Conservation (phyloP, 768 basidiomycete genomes). For the Pilatotrama ljubarskyi region DNA sequence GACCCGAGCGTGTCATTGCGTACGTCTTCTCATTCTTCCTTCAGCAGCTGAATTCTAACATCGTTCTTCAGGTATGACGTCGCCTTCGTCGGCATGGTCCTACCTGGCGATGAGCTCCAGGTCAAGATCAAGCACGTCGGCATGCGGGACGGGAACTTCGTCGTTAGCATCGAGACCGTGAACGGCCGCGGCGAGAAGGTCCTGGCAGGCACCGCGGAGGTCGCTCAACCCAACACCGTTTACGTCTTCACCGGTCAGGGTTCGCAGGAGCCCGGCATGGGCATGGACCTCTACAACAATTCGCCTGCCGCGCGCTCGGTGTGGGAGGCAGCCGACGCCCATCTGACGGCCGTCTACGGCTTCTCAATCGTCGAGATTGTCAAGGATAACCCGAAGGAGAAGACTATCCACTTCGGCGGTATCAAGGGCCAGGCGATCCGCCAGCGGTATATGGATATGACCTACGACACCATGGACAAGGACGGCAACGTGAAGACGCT, state of each 20-base stretch:
- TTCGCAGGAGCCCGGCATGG: conserved; percentile 98
- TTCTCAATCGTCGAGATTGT: conserved; percentile 99
- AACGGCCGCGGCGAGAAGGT: conserved; percentile 91
- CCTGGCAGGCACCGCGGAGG: conserved; percentile 88
- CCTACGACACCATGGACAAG: conserved; percentile 95
- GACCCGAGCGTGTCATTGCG: conserved; percentile 87
- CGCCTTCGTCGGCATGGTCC: conserved; percentile 95
- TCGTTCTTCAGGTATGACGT: conserved; percentile 72
- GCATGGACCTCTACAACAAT: conserved; percentile 94
- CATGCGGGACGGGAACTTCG: conserved; percentile 92
- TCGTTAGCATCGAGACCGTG: conserved; percentile 83
- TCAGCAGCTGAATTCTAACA: background rate
- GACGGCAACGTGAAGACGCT: conserved; percentile 95
- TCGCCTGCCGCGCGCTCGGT: conserved; percentile 95
- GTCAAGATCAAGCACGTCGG: conserved; percentile 89
- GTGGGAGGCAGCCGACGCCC: conserved; percentile 95
- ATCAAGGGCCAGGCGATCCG: conserved; percentile 98
- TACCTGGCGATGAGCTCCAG: conserved; percentile 83
- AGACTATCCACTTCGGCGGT: conserved; percentile 99
- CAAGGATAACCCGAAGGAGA: conserved; percentile 96
- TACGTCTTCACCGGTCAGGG: conserved; percentile 99
- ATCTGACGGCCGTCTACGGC: conserved; percentile 92
- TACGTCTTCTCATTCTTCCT: conserved; percentile 42
- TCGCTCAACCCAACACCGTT: conserved; percentile 87
- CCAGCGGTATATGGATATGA: conserved; percentile 99